Conservation (phyloP, 108 stramenopile species). For the Aurantiochytrium sp. region DNA sequence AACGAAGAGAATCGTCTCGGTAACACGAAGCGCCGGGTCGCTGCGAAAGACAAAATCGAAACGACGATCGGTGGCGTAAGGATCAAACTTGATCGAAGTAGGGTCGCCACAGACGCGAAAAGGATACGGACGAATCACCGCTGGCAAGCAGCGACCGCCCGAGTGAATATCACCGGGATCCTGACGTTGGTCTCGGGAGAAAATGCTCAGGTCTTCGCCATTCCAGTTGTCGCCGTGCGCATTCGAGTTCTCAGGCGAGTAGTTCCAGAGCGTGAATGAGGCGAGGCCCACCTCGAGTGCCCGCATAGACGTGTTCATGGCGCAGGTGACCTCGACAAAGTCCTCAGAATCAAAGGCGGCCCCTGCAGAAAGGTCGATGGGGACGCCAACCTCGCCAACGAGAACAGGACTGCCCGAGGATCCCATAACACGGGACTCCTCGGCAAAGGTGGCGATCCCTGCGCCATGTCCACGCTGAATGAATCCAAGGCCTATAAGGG, state of each 20-base stretch:
- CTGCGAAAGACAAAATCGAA: background rate
- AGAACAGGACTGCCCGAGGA: conserved; percentile 26
- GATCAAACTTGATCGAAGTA: background rate
- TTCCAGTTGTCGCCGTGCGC: conserved; percentile 36
- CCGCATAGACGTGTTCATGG: conserved; percentile 34
- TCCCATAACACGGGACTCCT: conserved; percentile 24
- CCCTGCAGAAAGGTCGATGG: conserved; percentile 26
- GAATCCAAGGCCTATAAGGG: conserved; percentile 26
- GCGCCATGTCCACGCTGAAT: conserved; percentile 27
- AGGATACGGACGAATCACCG: background rate
- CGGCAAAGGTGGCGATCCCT: background rate
- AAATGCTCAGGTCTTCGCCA: conserved; percentile 38
- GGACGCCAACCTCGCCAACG: conserved; percentile 41
- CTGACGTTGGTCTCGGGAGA: conserved; percentile 19
- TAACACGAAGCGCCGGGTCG: background rate
- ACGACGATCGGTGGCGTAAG: background rate
- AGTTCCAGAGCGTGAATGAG: conserved; percentile 43
- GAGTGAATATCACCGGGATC: background rate
- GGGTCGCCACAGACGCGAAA: background rate
- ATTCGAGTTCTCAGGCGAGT: conserved; percentile 37
- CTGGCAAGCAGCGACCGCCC: background rate
- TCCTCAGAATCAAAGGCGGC: background rate
- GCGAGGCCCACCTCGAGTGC: conserved; percentile 32
- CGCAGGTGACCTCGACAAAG: conserved; percentile 23
- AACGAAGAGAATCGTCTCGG: background rate